phyloP scores from a whole-genome alignment of 331 rosid genomes.

The Malus hybrid region DNA sequence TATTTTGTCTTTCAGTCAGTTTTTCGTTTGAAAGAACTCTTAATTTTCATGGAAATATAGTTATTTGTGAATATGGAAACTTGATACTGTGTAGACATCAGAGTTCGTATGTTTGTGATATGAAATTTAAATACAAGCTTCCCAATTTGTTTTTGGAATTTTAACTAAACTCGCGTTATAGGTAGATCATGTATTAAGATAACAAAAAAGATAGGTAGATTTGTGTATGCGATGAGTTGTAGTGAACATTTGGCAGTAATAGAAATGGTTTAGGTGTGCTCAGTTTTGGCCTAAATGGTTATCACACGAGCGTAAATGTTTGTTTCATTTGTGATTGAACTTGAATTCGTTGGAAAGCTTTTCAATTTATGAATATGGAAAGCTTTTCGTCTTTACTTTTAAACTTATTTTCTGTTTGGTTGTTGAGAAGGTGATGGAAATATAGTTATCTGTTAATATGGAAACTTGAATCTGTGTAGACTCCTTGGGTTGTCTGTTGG shows the following conservation, averaged over 20 bases:
- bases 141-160: not conserved
- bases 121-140: not conserved
- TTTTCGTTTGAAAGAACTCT: too few relatives aligned
- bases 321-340: too few relatives aligned
- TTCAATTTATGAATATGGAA: too few relatives aligned
- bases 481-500: too few relatives aligned
- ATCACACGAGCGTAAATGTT: too few relatives aligned
- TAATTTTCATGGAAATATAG: not conserved
- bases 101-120: not conserved
- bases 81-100: not conserved
- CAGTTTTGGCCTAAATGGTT: too few relatives aligned
- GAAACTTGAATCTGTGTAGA: not conserved
- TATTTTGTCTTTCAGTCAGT: too few relatives aligned
- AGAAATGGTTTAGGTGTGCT: too few relatives aligned
- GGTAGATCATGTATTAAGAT: not conserved
- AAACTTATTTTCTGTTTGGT: not conserved
- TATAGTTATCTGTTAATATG: not conserved
- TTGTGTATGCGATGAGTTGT: not conserved
- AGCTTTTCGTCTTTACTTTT: not conserved
- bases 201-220: not conserved
- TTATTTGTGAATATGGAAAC: not conserved
- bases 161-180: not conserved
- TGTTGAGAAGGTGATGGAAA: not conserved
- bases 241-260: not conserved
- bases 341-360: too few relatives aligned